These are phyloP conservation scores for Cantharellus anzutake DNA, from an alignment of 768 basidiomycete species.

Conservation along the genomic window DNA sequence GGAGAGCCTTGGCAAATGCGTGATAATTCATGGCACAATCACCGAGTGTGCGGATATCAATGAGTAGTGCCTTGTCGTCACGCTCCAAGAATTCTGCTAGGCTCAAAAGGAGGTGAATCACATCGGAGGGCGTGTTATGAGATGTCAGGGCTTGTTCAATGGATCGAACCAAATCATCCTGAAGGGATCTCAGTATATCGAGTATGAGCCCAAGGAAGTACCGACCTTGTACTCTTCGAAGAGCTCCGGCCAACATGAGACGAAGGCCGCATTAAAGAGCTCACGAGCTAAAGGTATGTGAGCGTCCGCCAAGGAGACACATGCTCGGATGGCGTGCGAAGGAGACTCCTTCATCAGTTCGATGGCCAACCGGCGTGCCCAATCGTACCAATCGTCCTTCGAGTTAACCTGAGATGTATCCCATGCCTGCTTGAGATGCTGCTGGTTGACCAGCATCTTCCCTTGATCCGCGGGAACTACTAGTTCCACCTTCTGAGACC, in stretches of 20 bases:
- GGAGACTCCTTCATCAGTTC: conserved; percentile 98
- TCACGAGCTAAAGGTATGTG: conserved; percentile 85
- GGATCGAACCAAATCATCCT: conserved; percentile 89
- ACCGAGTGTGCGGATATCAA: conserved; percentile 82
- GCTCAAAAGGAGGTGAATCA: conserved; percentile 80
- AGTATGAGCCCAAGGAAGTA: conserved; percentile 1
- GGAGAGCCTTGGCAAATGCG: conserved; percentile 92
- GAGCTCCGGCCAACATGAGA: conserved; percentile 92
- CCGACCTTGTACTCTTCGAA: conserved; percentile 91
- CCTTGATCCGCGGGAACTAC: conserved; percentile 47
- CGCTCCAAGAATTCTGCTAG: conserved; percentile 99
- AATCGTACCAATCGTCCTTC: conserved; percentile 82
- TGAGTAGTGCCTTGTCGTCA: conserved; percentile 87
- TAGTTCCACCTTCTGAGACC: conserved; percentile 12
- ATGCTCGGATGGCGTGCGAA: conserved; percentile 92
- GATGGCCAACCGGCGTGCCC: conserved; percentile 83
- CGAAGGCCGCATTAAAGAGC: conserved; percentile 93
- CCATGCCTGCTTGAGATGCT: conserved; percentile 94
- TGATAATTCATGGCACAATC: conserved; percentile 86
- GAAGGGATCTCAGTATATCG: conserved; percentile 6
- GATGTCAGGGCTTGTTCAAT: conserved; percentile 67
- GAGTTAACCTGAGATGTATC: conserved; percentile 61
- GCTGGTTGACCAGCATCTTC: conserved; percentile 88
- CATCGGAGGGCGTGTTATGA: conserved; percentile 56
- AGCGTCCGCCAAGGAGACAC: conserved; percentile 82